phyloP scores from a whole-genome alignment of 345 rosid genomes.

The Turritis glabra region DNA sequence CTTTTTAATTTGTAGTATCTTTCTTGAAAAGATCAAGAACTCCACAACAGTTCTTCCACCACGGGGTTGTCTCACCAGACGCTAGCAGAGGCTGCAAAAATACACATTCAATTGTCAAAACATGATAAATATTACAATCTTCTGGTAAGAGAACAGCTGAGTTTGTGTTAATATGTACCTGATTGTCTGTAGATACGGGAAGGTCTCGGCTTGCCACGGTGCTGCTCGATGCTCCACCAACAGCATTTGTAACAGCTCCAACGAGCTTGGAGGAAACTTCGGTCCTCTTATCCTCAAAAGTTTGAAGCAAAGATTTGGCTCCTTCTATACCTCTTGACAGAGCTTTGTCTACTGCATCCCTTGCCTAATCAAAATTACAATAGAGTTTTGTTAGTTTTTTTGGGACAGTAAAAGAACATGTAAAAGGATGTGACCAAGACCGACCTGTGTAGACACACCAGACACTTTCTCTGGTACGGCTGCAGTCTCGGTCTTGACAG shows the following conservation, averaged over 20 bases:
- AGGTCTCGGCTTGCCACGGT: constrained; percentile 34
- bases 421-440: constrained; percentile 6
- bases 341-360: constrained; percentile 27
- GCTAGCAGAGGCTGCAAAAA: constrained; percentile 36
- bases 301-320: constrained; percentile 19
- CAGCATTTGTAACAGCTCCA: constrained; percentile 27
- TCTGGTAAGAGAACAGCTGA: not conserved
- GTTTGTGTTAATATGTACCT: constrained; percentile 17
- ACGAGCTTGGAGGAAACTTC: constrained; percentile 34
- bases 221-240: constrained; percentile 37
- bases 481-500: constrained; percentile 31
- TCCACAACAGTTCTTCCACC: constrained; percentile 48
- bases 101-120: constrained; percentile 22
- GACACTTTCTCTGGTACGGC: constrained; percentile 17
- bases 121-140: constrained; percentile 15
- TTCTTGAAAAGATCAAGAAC: constrained; percentile 41
- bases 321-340: constrained; percentile 36
- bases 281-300: constrained; percentile 27
- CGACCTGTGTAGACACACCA: constrained; percentile 27
- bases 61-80: constrained; percentile 32
- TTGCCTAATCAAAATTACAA: constrained; percentile 28
- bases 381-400: not conserved
- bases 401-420: not conserved
- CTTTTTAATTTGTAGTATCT: constrained; percentile 22
- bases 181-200: constrained; percentile 37